These are phyloP conservation scores for Penstemon eatonii DNA, from an alignment of 257 asterid genomes.

Conservation along the genomic window DNA sequence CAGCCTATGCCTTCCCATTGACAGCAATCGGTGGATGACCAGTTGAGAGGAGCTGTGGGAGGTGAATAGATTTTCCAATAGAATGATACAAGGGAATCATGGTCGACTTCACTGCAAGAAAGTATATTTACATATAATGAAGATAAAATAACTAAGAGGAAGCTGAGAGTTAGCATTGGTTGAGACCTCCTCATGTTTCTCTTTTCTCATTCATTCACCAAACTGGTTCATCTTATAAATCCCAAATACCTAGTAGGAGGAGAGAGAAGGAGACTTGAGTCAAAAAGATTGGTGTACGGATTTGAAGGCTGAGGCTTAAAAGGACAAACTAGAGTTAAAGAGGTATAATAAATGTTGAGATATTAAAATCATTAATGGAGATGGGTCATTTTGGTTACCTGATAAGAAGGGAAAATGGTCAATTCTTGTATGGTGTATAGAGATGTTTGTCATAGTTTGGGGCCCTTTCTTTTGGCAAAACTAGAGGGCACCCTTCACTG, in stretches of 20 bases:
- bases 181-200: neutral
- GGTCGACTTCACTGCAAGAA: slow-evolving; percentile 26
- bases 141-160: slow-evolving; percentile 13
- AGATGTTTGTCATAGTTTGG: neutral
- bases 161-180: slow-evolving; percentile 30
- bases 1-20: slow-evolving; percentile 41
- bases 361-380: neutral
- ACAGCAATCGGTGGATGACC: slow-evolving; percentile 38
- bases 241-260: no score
- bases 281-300: neutral
- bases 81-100: slow-evolving; percentile 31
- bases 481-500: neutral
- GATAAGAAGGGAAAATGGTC: neutral
- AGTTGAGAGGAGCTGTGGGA: slow-evolving; percentile 23
- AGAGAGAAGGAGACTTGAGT: neutral
- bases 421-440: neutral
- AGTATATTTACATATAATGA: neutral
- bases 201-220: no score
- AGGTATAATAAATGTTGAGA: neutral
- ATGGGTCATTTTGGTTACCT: neutral
- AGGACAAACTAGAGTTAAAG: neutral
- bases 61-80: slow-evolving; percentile 12
- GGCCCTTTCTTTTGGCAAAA: neutral
- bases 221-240: no score
- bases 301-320: neutral